These are phyloP conservation scores for Cyclospora cayetanensis DNA, from an alignment of 169 alveolate species.

Conservation along the genomic window DNA sequence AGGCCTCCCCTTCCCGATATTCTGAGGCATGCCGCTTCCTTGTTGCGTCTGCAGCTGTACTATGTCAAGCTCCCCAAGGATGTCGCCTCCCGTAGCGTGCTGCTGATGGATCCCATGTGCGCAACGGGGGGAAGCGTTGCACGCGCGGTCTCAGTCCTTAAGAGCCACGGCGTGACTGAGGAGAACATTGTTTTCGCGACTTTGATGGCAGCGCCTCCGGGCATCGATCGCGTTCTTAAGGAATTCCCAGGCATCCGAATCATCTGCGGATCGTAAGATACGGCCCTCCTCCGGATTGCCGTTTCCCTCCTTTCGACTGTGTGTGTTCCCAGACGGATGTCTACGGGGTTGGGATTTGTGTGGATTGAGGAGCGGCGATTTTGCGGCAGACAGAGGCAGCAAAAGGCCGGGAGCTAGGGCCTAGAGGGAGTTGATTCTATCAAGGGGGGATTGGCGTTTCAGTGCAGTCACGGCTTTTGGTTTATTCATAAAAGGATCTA, in stretches of 20 bases:
- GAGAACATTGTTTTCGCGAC: constrained; percentile 83
- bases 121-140: constrained; percentile 89
- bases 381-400: too few species aligned
- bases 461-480: too few species aligned
- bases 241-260: constrained; percentile 79
- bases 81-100: constrained; percentile 77
- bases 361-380: background rate
- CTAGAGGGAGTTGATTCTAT: too few species aligned
- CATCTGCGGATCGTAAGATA: constrained; percentile 74
- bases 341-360: background rate
- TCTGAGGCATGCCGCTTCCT: too few species aligned
- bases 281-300: too few species aligned
- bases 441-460: too few species aligned
- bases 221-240: constrained; percentile 75
- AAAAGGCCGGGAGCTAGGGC: too few species aligned
- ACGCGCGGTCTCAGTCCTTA: constrained; percentile 77
- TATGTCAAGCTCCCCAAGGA: constrained; percentile 81
- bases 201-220: constrained; percentile 83
- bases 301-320: too few species aligned
- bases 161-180: constrained; percentile 80
- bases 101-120: constrained; percentile 90
- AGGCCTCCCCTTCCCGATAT: background rate
- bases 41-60: constrained; percentile 14
- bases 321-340: background rate
- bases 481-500: too few species aligned